Base-by-base conservation (phyloP, 768 basidiomycete genomes). In the Podaxis sp. region DNA sequence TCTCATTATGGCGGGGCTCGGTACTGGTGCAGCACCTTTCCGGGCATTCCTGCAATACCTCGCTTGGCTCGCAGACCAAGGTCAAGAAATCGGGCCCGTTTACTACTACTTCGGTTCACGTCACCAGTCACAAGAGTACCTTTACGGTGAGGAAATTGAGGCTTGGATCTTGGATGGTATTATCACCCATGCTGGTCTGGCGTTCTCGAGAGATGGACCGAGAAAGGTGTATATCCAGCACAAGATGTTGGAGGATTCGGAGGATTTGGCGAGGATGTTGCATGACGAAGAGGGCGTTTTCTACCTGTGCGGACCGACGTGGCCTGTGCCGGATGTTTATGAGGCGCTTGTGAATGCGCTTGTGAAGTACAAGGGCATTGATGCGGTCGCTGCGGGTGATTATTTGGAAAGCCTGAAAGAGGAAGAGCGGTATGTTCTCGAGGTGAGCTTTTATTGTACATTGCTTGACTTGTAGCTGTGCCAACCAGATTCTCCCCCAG, bases 81-180 rank as follows among this genome's bases (percentile, higher is more conserved):
- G 90, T 27, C 77, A 88, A 64, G 80, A 89, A 54, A 85, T 97
- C 61, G 97, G 97, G 0, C 96, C 96, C 1, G 84, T 93, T 9
- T 89, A 98, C 72, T 98, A 99, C 79, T 99, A 99, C 81, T 99
- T 99, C 71, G 97, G 97, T 59, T 95, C 96, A 60, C 92, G 97
- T 59, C 90, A 98, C 73, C 91, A 92, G 72, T 89, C 90, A 28
- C 87, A 94, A 68, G 97, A 99, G 72, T 99, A 95, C 73, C 88
- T 99, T 36, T 99, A 99, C 72, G 94, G 94, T 56, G 92, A 94
- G 69, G 92, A 94, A 74, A 91, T 98, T 71, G 95, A 98, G 75
- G 93, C 95, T 1, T 98, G 91, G 75, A 86, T 98, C 57, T 76
- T 84, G 7, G 90, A 91, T 66, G 85, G 88, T 44, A 77, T 95